These are phyloP conservation scores for Coniella vitis DNA, from an alignment of 2,329 filamentous ascomycete species.

Conservation along the genomic window DNA sequence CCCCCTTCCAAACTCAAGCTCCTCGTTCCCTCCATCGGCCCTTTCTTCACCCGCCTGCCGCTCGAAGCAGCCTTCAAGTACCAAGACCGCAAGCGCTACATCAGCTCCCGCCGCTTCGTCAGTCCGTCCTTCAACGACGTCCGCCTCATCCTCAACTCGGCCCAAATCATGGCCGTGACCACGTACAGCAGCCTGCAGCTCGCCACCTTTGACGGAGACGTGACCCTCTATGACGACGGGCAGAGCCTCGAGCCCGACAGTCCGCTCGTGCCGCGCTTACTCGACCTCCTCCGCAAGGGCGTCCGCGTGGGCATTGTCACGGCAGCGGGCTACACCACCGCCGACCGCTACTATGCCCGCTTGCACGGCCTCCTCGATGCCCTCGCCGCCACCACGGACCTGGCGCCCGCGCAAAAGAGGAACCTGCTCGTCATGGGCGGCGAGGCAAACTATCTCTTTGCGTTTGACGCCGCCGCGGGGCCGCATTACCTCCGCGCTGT, in stretches of 20 bases:
- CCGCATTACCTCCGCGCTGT: conserved; percentile 64
- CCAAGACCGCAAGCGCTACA: conserved; percentile 79
- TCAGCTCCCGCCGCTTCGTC: conserved; percentile 86
- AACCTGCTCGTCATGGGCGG: conserved; percentile 90
- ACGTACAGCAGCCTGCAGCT: conserved; percentile 67
- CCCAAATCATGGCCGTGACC: conserved; percentile 88
- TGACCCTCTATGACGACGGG: conserved; percentile 91
- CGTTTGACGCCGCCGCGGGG: conserved; percentile 54
- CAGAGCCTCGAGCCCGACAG: conserved; percentile 68
- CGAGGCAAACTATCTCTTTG: conserved; percentile 92
- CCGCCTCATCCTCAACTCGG: conserved; percentile 85
- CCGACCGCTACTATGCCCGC: conserved; percentile 77
- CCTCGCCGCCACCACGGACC: conserved; percentile 50
- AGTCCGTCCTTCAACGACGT: conserved; percentile 97
- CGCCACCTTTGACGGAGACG: conserved; percentile 95
- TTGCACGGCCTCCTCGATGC: conserved; percentile 82
- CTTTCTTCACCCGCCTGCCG: conserved; percentile 83
- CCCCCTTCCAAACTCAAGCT: conserved; percentile 86
- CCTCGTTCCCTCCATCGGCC: conserved; percentile 84
- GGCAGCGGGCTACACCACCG: conserved; percentile 88
- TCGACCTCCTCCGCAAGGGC: conserved; percentile 67
- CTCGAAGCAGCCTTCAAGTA: conserved; percentile 87
- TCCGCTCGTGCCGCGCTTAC: conserved; percentile 63
- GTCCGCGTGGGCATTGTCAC: conserved; percentile 93
- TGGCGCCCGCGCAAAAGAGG: conserved; percentile 62